A percentile compares a stretch with the other conserved stretches of the same genome.
Evolutionary conservation across 371 early-diverging fungal genomes (phyloP).

Genomic region (Mortierella sp.): DNA sequence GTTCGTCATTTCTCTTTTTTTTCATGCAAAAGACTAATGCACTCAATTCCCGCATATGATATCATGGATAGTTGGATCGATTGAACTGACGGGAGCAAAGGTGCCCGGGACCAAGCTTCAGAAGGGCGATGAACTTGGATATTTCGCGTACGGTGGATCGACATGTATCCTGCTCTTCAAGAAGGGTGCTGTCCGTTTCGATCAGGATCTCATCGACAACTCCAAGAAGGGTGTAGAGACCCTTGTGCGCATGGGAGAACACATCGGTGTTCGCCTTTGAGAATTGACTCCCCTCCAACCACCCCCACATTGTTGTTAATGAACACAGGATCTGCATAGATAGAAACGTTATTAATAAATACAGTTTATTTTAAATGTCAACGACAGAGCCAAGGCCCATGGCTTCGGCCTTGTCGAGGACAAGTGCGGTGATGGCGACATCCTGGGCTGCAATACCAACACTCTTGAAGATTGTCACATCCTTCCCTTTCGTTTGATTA

Average conservation of each 20-base stretch:
- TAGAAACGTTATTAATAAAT: no score
- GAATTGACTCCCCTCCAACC: background rate
- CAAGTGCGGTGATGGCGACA: constrained; percentile 68
- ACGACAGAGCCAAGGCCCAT: constrained; percentile 59
- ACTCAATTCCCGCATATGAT: no score
- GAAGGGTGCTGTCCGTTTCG: constrained; percentile 68
- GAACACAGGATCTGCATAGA: no score
- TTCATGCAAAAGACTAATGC: background rate
- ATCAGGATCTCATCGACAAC: constrained; percentile 68
- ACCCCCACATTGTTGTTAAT: background rate
- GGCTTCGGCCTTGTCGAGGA: constrained; percentile 62
- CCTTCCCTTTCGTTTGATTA: constrained; percentile 18
- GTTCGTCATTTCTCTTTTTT: constrained; percentile 2
- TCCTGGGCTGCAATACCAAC: constrained; percentile 77
- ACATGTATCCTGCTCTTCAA: constrained; percentile 76
- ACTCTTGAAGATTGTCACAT: constrained; percentile 72
- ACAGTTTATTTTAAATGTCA: constrained; percentile 38
- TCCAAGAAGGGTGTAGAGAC: constrained; percentile 70
- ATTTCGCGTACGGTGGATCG: constrained; percentile 75
- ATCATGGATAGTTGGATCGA: constrained; percentile 59
- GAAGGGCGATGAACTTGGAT: constrained; percentile 79
- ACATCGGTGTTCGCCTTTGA: constrained; percentile 51
- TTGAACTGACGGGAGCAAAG: constrained; percentile 59
- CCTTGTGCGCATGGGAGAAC: constrained; percentile 60
- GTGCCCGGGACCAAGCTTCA: constrained; percentile 47